Base-by-base conservation (phyloP, 1,139 yeast species). In the Debaryomyces coudertii region DNA sequence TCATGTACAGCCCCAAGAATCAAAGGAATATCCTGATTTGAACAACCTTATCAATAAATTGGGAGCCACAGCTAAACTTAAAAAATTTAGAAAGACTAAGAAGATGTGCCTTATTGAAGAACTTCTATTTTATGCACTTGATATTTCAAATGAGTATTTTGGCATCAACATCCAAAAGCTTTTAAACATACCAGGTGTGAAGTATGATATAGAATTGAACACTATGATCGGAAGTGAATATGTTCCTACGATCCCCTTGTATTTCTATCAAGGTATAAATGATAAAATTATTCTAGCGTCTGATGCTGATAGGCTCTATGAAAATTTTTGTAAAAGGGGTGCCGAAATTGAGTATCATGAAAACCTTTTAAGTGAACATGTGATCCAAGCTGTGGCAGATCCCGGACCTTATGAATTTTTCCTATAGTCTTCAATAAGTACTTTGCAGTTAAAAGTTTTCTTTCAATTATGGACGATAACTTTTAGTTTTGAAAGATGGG, bases 1-100 rank as follows among this genome's bases (percentile, higher is more conserved):
- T 75, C 72, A 40, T 75, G 53, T n/a, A 85, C 87, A 12, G 80
- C 92, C 45, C n/a, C n/a, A n/a, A n/a, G n/a, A n/a, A n/a, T n/a
- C 51, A 22, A 50, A 58, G 18, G 69, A 65, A 42, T 67, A 67
- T 48, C 67, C 71, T 1, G 60, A 51, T 2, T 40, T 61, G 11
- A 16, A 40, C 1, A 24, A 33, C 8, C 40, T 47, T 35, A 25
- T 45, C 20, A 28, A 35, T 39, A 16, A 35, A 14, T 2, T 20
- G n/a, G 25, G 15, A 20, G 9, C 18, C 20, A 22, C 30, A 18
- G 43, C 43, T 4, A 36, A 42, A 27, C 27, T 16, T 12, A 27
- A 40, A 12, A 30, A 31, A 28, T 43, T 37, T 18, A n/a, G 29
- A n/a, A 40, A 39, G 15, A 37, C 36, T 2, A 34, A 11, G 5